Conservation (phyloP, 345 rosid genomes). For the Salix caprea region DNA sequence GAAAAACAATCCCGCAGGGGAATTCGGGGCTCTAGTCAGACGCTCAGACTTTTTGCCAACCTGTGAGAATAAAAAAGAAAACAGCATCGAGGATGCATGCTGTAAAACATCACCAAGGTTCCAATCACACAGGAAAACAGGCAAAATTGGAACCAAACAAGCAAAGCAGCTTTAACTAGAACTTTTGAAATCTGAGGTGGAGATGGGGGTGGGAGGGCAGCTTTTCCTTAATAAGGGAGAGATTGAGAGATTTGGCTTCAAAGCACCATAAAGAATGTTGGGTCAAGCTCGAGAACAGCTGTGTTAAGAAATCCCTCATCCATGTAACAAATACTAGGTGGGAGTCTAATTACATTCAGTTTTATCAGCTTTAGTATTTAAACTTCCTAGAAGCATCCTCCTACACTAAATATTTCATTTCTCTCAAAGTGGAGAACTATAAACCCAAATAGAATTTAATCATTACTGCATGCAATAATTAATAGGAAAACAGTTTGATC, state of each 20-base stretch:
- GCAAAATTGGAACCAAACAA: neutral
- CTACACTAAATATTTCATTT: neutral
- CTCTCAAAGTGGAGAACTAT: neutral
- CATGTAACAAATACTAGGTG: neutral
- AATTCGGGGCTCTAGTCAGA: slow-evolving; percentile 12
- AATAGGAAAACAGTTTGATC: neutral
- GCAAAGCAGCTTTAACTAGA: neutral
- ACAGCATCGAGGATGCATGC: neutral
- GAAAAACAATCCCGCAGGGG: slow-evolving; percentile 32
- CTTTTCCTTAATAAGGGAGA: neutral
- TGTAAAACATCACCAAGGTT: neutral
- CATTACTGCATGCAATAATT: neutral
- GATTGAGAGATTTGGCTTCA: neutral
- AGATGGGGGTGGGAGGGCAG: neutral
- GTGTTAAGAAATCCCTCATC: neutral
- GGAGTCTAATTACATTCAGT: neutral
- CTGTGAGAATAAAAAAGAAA: slow-evolving; percentile 9
- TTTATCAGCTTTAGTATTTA: neutral
- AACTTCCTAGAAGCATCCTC: neutral
- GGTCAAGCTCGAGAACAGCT: neutral
- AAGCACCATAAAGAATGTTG: neutral
- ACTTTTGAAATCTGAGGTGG: neutral
- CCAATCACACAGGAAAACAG: neutral
- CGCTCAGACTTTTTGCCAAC: slow-evolving; percentile 26
- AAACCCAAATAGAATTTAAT: neutral